A percentile compares a stretch with the other conserved stretches of the same genome.
Conservation (phyloP, 495 filamentous ascomycete species). For the Tuber indicum region DNA sequence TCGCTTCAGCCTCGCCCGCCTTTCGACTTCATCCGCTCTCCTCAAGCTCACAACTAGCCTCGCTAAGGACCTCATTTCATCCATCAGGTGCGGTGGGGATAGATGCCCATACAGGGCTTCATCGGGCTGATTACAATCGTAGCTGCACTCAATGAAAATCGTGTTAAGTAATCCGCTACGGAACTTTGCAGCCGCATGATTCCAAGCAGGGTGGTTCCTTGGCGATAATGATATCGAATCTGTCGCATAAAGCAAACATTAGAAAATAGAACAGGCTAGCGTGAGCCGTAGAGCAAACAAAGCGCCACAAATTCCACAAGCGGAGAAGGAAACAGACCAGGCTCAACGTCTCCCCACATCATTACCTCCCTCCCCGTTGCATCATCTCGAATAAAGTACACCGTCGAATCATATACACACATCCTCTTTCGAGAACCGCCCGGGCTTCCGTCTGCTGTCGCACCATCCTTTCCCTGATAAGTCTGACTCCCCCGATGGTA, state of each 20-base stretch:
- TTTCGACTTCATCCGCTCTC: conserved; percentile 30
- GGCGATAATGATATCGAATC: conserved; percentile 74
- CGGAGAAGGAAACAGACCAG: conserved; percentile 43
- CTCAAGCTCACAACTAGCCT: conserved; percentile 52
- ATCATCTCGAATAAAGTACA: conserved; percentile 79
- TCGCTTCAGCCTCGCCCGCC: conserved; percentile 35
- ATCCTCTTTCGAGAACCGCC: conserved; percentile 42
- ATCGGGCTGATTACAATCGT: conserved; percentile 67
- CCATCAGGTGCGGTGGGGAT: conserved; percentile 68
- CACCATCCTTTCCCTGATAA: conserved; percentile 37
- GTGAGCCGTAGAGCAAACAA: neutral
- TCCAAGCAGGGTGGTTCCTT: conserved; percentile 75
- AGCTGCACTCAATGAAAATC: conserved; percentile 94
- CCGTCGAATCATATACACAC: conserved; percentile 75
- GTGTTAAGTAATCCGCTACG: conserved; percentile 59
- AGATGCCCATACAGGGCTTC: conserved; percentile 80
- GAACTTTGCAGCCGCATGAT: conserved; percentile 76
- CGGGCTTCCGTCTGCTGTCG: conserved; percentile 22
- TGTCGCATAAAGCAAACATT: conserved; percentile 6
- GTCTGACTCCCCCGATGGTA: conserved; percentile 53
- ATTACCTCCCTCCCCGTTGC: conserved; percentile 66
- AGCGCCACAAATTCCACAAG: neutral
- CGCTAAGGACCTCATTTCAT: conserved; percentile 69
- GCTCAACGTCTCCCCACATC: conserved; percentile 92
- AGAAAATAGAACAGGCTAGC: conserved; percentile 15